phyloP scores from a whole-genome alignment of 2,329 filamentous ascomycete species.

The Curvularia sp. region DNA sequence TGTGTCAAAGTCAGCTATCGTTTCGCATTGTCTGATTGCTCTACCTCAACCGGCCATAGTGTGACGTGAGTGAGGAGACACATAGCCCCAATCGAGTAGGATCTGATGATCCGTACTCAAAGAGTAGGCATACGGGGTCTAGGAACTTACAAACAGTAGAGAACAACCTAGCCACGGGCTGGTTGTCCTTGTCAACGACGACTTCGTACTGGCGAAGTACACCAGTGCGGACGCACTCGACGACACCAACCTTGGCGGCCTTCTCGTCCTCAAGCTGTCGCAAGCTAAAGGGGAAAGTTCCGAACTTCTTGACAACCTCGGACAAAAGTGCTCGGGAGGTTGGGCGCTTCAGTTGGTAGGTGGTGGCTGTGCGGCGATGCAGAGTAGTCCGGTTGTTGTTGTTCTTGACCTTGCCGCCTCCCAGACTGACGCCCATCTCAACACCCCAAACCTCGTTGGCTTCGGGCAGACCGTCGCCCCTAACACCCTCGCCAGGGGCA shows the following conservation, averaged over 20 bases:
- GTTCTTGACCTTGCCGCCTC: slow-evolving; percentile 92
- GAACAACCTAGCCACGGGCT: slow-evolving; percentile 84
- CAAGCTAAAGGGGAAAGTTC: slow-evolving; percentile 96
- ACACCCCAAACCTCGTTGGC: slow-evolving; percentile 97
- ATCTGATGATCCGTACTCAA: background rate
- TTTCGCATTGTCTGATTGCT: background rate
- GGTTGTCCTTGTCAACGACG: slow-evolving; percentile 88
- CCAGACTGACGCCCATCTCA: slow-evolving; percentile 90
- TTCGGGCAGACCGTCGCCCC: slow-evolving; percentile 88
- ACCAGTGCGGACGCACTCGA: slow-evolving; percentile 92
- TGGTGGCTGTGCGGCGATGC: slow-evolving; percentile 90
- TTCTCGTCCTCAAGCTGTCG: slow-evolving; percentile 97
- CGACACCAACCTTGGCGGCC: slow-evolving; percentile 91
- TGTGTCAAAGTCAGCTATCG: slow-evolving; percentile 50
- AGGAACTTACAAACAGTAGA: slow-evolving; percentile 86
- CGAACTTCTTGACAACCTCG: slow-evolving; percentile 96
- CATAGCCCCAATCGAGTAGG: background rate
- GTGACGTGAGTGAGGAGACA: background rate
- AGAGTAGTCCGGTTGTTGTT: slow-evolving; percentile 86
- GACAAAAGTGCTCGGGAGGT: slow-evolving; percentile 92
- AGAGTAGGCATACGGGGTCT: slow-evolving; percentile 6
- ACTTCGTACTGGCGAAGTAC: slow-evolving; percentile 97
- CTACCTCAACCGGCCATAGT: background rate
- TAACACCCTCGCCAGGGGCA: slow-evolving; percentile 81
- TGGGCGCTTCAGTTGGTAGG: slow-evolving; percentile 91